Evolutionary conservation across 441 rosid species (phyloP).

Genomic region (Populus tomentosa): DNA sequence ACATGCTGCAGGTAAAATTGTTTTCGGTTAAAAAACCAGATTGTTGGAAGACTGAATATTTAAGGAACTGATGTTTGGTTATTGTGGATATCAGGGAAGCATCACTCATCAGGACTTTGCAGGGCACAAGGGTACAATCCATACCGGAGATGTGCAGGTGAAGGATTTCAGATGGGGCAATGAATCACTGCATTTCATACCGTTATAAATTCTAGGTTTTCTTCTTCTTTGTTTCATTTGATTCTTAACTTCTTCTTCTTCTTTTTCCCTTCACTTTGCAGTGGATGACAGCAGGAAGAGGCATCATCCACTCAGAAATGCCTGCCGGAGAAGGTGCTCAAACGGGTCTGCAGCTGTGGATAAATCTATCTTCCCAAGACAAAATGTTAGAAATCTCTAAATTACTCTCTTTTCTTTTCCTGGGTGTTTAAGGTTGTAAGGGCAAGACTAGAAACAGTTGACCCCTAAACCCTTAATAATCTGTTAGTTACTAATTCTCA

Average conservation of each 20-base stretch:
- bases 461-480: no score
- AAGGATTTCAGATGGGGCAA: background rate
- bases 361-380: constrained; percentile 72
- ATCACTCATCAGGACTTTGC: constrained; percentile 72
- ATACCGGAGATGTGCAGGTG: constrained; percentile 89
- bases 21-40: constrained; percentile 4
- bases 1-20: constrained; percentile 70
- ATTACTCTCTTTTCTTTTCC: background rate
- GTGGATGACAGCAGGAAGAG: constrained; percentile 99
- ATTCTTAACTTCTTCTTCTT: background rate
- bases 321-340: constrained; percentile 68
- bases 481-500: background rate
- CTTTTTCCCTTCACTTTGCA: constrained; percentile 26
- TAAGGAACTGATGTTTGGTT: background rate
- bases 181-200: background rate
- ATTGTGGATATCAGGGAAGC: constrained; percentile 48
- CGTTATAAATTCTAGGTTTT: background rate
- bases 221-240: background rate
- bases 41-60: background rate
- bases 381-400: constrained; percentile 53
- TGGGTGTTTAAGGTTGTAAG: background rate
- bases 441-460: no score
- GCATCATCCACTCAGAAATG: constrained; percentile 88
- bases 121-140: constrained; percentile 67
- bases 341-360: constrained; percentile 90